Percentiles rank a stretch among this genome's conserved stretches.
Evolutionary conservation across 208 protist genomes (phyloP).

Genomic region (Trypanosoma lewisi): DNA sequence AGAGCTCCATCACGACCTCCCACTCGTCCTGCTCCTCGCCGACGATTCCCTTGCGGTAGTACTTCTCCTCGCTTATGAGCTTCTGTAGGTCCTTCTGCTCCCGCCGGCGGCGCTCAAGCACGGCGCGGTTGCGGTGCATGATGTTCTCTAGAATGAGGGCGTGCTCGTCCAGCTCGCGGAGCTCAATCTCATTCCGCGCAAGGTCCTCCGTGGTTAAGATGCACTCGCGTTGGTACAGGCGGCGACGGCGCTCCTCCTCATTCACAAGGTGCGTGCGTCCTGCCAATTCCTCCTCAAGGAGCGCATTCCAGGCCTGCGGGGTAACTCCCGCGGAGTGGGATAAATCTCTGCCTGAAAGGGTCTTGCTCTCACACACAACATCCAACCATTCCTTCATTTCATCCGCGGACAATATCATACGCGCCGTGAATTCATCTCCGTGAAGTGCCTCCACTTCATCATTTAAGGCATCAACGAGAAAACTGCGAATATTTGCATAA

Average conservation of each 20-base stretch:
- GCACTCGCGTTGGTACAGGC: constrained; percentile 52
- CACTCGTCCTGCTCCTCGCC: constrained; percentile 73
- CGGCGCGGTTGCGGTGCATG: constrained; percentile 45
- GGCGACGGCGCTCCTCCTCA: constrained; percentile 54
- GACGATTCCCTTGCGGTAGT: constrained; percentile 57
- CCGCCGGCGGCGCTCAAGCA: constrained; percentile 58
- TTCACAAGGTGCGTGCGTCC: constrained; percentile 41
- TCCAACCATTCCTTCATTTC: constrained; percentile 62
- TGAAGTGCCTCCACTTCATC: constrained; percentile 41
- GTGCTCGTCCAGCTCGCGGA: constrained; percentile 45
- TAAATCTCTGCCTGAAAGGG: background rate
- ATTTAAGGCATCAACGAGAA: constrained; percentile 18
- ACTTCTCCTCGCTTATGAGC: constrained; percentile 60
- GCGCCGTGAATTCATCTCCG: constrained; percentile 49
- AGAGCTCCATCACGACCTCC: constrained; percentile 61
- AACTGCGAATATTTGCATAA: constrained; percentile 14
- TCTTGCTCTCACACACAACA: constrained; percentile 27
- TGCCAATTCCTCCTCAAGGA: constrained; percentile 46
- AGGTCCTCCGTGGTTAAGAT: constrained; percentile 41
- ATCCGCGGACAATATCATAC: constrained; percentile 48
- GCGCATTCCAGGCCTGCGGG: constrained; percentile 29
- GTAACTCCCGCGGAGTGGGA: constrained; percentile 17
- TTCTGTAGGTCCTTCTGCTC: constrained; percentile 45
- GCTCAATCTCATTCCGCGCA: constrained; percentile 45
- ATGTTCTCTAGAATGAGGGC: constrained; percentile 51